Conservation (phyloP, 345 rosid genomes). For the Adansonia digitata region DNA sequence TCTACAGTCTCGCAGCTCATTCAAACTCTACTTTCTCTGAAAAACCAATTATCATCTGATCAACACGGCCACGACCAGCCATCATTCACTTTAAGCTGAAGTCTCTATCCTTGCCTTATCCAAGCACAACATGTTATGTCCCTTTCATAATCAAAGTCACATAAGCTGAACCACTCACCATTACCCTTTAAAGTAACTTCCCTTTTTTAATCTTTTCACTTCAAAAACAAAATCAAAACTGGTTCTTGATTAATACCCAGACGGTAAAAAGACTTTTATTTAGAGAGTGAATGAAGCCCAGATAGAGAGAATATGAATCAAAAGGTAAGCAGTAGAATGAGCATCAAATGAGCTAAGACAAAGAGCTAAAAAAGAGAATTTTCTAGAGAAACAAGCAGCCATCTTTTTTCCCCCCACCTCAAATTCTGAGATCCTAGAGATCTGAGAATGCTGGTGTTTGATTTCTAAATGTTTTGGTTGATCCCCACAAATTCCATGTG, state of each 20-base stretch:
- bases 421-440: conserved; percentile 88
- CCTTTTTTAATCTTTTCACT: not conserved
- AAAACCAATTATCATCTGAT: conserved; percentile 17
- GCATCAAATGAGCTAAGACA: conserved; percentile 22
- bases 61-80: conserved; percentile 25
- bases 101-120: conserved; percentile 24
- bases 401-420: conserved; percentile 30
- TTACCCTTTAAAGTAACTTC: conserved; percentile 15
- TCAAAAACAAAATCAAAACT: conserved; percentile 17
- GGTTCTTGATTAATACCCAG: conserved; percentile 26
- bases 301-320: conserved; percentile 28
- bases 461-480: conserved; percentile 22
- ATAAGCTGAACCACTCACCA: conserved; percentile 19
- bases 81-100: conserved; percentile 21
- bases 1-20: conserved; percentile 23
- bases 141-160: conserved; percentile 29
- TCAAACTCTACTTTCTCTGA: conserved; percentile 21
- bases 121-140: conserved; percentile 12
- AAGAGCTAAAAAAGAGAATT: conserved; percentile 31
- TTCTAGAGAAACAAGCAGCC: conserved; percentile 43
- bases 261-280: conserved; percentile 23
- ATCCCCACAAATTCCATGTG: conserved; percentile 47
- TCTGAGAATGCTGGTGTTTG: conserved; percentile 45
- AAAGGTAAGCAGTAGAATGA: conserved; percentile 26
- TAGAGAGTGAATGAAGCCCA: conserved; percentile 21